Evolutionary conservation across 345 rosid species (phyloP).

Genomic region (Bruguiera parviflora): DNA sequence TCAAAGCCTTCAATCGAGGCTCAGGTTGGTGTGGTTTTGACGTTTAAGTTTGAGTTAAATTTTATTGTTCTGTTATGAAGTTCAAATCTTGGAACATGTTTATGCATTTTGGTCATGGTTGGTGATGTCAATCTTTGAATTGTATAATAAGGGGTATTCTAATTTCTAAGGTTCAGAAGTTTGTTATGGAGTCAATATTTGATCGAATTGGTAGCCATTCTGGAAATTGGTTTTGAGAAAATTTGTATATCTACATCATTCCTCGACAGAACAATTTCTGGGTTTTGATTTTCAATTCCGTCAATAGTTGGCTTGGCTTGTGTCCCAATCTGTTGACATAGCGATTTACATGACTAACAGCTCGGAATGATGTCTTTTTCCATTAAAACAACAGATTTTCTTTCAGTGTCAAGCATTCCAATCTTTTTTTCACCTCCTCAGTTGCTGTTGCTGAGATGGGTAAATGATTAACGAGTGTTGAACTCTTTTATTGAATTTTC

Average conservation of each 20-base stretch:
- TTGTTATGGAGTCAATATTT: not conserved
- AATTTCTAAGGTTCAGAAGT: not conserved
- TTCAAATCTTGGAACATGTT: too few relatives aligned
- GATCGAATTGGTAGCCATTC: not conserved
- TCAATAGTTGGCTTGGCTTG: not conserved
- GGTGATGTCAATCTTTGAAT: too few relatives aligned
- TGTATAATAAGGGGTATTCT: not conserved
- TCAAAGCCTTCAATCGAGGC: conserved; percentile 33
- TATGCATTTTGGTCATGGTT: too few relatives aligned
- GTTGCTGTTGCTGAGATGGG: not conserved
- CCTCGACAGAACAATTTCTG: not conserved
- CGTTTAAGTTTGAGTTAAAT: not conserved
- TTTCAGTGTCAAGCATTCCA: conserved; percentile 22
- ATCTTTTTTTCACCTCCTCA: not conserved
- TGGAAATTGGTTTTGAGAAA: not conserved
- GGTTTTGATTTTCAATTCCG: not conserved
- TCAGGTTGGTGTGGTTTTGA: conserved; percentile 43
- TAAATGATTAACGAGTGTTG: not conserved
- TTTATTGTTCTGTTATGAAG: not conserved
- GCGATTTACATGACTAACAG: not conserved
- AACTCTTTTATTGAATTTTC: conserved; percentile 6
- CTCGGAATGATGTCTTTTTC: not conserved
- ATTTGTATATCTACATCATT: not conserved
- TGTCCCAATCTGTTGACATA: not conserved
- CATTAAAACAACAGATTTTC: not conserved